A percentile compares a stretch with the other conserved stretches of the same genome.
Evolutionary conservation across 2,329 filamentous ascomycete genomes (phyloP).

Genomic region (Nemania abortiva): DNA sequence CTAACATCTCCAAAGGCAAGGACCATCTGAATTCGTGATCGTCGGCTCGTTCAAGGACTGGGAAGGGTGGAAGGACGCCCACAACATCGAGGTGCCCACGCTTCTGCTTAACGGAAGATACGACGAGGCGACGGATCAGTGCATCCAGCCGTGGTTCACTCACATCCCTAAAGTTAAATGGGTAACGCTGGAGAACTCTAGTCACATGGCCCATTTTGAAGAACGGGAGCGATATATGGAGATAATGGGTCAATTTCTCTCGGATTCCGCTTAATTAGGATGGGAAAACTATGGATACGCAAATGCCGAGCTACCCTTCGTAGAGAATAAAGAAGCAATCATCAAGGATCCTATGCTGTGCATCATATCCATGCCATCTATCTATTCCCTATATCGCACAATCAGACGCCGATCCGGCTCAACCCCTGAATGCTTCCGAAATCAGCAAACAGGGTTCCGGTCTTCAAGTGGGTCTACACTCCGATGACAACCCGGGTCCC

Average conservation of each 20-base stretch:
- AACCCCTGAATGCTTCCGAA: no score
- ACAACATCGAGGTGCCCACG: conserved; percentile 32
- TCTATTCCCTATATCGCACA: no score
- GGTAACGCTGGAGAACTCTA: conserved; percentile 17
- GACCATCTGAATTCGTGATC: conserved; percentile 47
- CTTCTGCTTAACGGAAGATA: conserved; percentile 37
- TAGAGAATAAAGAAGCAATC: background rate
- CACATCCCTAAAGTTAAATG: conserved; percentile 22
- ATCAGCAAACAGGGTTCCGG: no score
- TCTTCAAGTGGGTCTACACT: no score
- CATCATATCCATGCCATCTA: background rate
- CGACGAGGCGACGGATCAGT: conserved; percentile 53
- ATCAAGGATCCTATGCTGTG: background rate
- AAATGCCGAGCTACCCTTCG: background rate
- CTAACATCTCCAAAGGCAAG: conserved; percentile 42
- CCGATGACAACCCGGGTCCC: no score
- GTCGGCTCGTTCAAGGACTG: conserved; percentile 38
- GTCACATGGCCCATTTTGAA: conserved; percentile 25
- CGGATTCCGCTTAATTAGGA: background rate
- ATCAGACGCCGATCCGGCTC: background rate
- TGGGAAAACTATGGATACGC: background rate
- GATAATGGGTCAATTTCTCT: conserved; percentile 4
- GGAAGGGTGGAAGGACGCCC: conserved; percentile 35
- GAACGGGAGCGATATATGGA: conserved; percentile 5
- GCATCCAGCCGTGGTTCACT: conserved; percentile 47